Evolutionary conservation across 805 yeast genomes (phyloP).

Genomic region (Sugiyamaella valdiviana): DNA sequence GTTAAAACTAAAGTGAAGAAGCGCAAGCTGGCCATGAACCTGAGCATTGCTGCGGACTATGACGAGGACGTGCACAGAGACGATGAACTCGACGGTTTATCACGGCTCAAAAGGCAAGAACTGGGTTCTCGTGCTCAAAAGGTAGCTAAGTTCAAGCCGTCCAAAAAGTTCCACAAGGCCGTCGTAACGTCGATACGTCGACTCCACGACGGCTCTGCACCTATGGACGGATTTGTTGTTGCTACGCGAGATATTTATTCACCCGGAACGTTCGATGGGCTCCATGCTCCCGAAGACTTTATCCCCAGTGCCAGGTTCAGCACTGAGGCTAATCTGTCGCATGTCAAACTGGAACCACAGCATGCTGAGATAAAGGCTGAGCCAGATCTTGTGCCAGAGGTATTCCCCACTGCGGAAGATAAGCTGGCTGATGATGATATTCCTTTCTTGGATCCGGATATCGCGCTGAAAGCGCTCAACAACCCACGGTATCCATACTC

Average conservation of each 20-base stretch:
- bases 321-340: not conserved
- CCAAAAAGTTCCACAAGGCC: not conserved
- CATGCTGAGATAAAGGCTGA: too few relatives aligned
- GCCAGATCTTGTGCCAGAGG: not conserved
- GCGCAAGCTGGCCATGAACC: constrained; percentile 18
- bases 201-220: constrained; percentile 3
- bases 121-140: not conserved
- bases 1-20: constrained; percentile 9
- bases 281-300: not conserved
- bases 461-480: constrained; percentile 20
- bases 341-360: not conserved
- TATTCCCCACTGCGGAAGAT: not conserved
- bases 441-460: not conserved
- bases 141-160: constrained; percentile 2
- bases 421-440: not conserved
- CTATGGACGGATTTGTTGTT: constrained; percentile 9
- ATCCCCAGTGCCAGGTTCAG: not conserved
- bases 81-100: constrained; percentile 15
- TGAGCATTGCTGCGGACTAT: constrained; percentile 21
- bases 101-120: not conserved
- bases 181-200: not conserved
- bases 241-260: constrained; percentile 5
- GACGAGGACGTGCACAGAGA: constrained; percentile 23
- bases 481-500: constrained; percentile 19
- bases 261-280: not conserved